Evolutionary conservation across 768 basidiomycete species (phyloP).

Genomic region (Lentinula raphanica): DNA sequence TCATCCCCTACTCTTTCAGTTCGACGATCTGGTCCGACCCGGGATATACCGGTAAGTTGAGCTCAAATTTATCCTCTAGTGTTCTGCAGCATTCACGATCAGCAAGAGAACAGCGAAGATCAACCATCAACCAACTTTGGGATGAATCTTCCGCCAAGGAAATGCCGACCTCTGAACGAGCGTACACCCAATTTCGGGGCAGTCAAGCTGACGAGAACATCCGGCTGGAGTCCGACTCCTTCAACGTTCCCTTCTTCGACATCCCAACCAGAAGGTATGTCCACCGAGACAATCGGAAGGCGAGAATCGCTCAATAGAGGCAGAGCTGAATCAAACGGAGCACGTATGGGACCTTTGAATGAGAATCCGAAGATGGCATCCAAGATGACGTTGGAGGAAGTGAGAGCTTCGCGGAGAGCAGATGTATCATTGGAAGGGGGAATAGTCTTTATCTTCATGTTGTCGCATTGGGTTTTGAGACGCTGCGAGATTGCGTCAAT

Average conservation of each 20-base stretch:
- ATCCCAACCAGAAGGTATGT: constrained; percentile 97
- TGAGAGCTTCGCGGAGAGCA: constrained; percentile 44
- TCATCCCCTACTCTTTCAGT: constrained; percentile 24
- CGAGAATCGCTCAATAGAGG: constrained; percentile 54
- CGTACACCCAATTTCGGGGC: constrained; percentile 89
- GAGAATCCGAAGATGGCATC: constrained; percentile 99
- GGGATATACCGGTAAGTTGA: constrained; percentile 81
- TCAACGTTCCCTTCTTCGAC: constrained; percentile 70
- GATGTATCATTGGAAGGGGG: constrained; percentile 41
- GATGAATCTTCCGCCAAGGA: constrained; percentile 91
- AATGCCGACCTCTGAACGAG: constrained; percentile 77
- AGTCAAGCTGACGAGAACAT: constrained; percentile 85
- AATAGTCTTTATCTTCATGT: constrained; percentile 78
- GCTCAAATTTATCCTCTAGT: constrained; percentile 65
- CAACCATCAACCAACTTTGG: constrained; percentile 55
- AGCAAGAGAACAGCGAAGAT: background rate
- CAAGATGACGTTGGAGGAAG: constrained; percentile 73
- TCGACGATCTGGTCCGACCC: constrained; percentile 84
- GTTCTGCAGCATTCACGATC: constrained; percentile 37
- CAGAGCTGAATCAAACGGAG: constrained; percentile 80
- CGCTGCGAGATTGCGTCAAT: constrained; percentile 39
- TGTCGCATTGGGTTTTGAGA: constrained; percentile 80
- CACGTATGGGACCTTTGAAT: constrained; percentile 84
- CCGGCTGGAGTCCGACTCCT: constrained; percentile 59
- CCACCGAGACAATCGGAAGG: constrained; percentile 87